A percentile compares a stretch with the other conserved stretches of the same genome.
Evolutionary conservation across 441 rosid genomes (phyloP).

Genomic region (Gossypium lobatum): DNA sequence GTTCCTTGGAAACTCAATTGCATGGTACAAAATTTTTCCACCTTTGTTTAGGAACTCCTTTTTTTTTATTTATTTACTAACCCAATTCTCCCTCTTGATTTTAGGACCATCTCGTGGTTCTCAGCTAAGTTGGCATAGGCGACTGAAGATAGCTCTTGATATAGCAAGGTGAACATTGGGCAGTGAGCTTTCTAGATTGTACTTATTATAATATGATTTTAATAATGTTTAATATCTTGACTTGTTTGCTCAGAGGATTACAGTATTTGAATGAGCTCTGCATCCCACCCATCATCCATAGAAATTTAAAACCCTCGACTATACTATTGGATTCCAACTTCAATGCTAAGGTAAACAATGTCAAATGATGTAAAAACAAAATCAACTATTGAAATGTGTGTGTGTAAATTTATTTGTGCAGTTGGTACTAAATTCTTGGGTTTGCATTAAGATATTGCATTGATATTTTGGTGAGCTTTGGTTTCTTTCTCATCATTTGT

Average conservation of each 20-base stretch:
- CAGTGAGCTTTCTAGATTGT: background rate
- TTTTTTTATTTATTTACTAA: no score
- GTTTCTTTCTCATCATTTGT: constrained; percentile 6
- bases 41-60: background rate
- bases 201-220: background rate
- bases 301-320: constrained; percentile 88
- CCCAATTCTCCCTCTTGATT: background rate
- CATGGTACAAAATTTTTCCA: constrained; percentile 45
- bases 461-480: background rate
- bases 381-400: background rate
- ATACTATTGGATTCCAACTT: constrained; percentile 73
- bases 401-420: background rate
- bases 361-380: background rate
- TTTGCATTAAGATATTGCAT: background rate
- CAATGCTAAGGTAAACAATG: constrained; percentile 68
- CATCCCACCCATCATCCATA: constrained; percentile 79
- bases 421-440: background rate
- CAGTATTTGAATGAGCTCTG: constrained; percentile 84
- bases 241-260: constrained; percentile 45
- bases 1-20: constrained; percentile 76
- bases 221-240: constrained; percentile 21
- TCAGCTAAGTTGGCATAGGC: constrained; percentile 63
- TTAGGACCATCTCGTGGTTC: constrained; percentile 73
- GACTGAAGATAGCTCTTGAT: constrained; percentile 87
- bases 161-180: constrained; percentile 51